Evolutionary conservation across 179 eudicot genomes (phyloP).

Genomic region (Monotropa hypopitys): DNA sequence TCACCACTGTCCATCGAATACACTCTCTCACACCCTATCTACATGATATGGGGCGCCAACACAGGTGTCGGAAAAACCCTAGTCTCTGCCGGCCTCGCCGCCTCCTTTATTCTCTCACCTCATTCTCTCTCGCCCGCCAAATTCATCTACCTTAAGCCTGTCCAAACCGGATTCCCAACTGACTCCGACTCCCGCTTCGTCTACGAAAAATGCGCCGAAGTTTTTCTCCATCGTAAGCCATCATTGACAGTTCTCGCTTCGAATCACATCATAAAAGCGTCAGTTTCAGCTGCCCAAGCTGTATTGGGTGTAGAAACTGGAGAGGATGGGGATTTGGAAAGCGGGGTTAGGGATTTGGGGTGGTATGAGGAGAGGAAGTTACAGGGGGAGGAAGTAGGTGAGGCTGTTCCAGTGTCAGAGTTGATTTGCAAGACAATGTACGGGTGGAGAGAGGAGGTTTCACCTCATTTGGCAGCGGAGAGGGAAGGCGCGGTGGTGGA

Average conservation of each 20-base stretch:
- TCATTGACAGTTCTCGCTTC: slow-evolving; percentile 32
- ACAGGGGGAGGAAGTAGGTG: slow-evolving; percentile 19
- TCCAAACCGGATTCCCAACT: slow-evolving; percentile 76
- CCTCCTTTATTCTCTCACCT: slow-evolving; percentile 29
- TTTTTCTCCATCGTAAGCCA: slow-evolving; percentile 22
- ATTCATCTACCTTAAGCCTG: slow-evolving; percentile 62
- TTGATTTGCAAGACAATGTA: slow-evolving; percentile 64
- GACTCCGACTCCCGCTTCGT: slow-evolving; percentile 85
- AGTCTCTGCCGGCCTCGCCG: slow-evolving; percentile 70
- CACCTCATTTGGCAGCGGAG: slow-evolving; percentile 79
- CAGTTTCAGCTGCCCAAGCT: slow-evolving; percentile 27
- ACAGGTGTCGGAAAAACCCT: slow-evolving; percentile 93
- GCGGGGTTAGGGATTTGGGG: slow-evolving; percentile 30
- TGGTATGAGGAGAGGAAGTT: slow-evolving; percentile 42
- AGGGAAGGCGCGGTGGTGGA: slow-evolving; percentile 49
- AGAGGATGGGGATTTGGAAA: slow-evolving; percentile 3
- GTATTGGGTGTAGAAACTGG: slow-evolving; percentile 8
- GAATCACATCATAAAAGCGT: slow-evolving; percentile 23
- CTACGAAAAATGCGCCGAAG: slow-evolving; percentile 26
- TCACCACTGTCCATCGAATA: slow-evolving; percentile 20
- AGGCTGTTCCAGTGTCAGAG: slow-evolving; percentile 14
- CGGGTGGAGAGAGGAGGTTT: slow-evolving; percentile 84
- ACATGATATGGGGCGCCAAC: slow-evolving; percentile 89
- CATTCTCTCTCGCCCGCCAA: slow-evolving; percentile 9
- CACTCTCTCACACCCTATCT: slow-evolving; percentile 77